phyloP scores from a whole-genome alignment of 2,329 filamentous ascomycete genomes.

The Talaromyces verruculosus region DNA sequence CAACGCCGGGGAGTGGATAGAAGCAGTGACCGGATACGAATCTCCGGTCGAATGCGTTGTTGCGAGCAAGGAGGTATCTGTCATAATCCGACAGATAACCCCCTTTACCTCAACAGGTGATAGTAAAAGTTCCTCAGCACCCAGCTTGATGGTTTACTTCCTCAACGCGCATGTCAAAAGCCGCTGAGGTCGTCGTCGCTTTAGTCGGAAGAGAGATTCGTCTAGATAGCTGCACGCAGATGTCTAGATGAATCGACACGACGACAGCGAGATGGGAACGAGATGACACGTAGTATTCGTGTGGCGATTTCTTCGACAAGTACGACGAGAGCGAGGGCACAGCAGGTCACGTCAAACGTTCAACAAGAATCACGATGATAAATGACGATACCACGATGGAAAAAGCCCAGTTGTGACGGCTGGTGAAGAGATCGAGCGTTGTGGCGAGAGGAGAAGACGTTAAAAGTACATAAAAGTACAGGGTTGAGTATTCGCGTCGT shows the following conservation, averaged over 20 bases:
- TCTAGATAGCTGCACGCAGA: not conserved
- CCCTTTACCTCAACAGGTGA: constrained; percentile 35
- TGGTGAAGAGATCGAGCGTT: constrained; percentile 1
- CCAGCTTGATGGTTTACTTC: constrained; percentile 19
- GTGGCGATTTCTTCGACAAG: not conserved
- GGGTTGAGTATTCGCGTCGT: constrained; percentile 7
- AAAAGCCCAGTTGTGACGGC: not conserved
- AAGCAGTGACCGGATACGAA: constrained; percentile 48
- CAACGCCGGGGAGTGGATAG: constrained; percentile 43
- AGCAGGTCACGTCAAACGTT: not conserved
- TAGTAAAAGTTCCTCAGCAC: constrained; percentile 25
- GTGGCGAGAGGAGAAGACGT: constrained; percentile 8
- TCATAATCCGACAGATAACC: constrained; percentile 55
- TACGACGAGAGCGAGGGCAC: not conserved
- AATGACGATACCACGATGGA: not conserved
- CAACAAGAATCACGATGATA: not conserved
- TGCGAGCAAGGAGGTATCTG: constrained; percentile 53
- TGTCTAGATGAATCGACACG: not conserved
- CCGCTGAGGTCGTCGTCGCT: constrained; percentile 13
- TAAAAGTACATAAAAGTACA: not conserved
- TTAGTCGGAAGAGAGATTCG: not conserved
- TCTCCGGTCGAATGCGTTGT: constrained; percentile 51
- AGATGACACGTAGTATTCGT: constrained; percentile 5
- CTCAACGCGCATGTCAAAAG: constrained; percentile 24
- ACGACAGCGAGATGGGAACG: constrained; percentile 2